Evolutionary conservation across 192 early-diverging fungal genomes (phyloP).

Genomic region (Ambispora gerdemannii): DNA sequence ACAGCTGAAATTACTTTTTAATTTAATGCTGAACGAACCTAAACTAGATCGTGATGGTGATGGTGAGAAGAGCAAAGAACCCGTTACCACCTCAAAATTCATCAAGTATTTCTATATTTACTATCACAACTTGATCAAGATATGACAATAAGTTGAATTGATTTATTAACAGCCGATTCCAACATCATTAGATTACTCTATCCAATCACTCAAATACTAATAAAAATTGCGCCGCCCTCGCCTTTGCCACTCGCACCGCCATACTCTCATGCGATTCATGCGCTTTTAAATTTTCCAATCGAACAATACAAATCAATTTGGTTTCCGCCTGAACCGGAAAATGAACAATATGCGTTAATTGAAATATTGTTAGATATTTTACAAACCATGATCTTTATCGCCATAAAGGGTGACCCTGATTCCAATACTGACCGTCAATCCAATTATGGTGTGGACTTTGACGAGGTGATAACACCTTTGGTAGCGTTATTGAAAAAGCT

Average conservation of each 20-base stretch:
- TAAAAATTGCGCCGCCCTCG: constrained; percentile 33
- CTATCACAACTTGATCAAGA: background rate
- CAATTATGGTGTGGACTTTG: constrained; percentile 42
- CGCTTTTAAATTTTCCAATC: constrained; percentile 59
- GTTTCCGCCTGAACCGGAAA: constrained; percentile 33
- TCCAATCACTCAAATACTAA: constrained; percentile 46
- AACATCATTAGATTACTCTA: constrained; percentile 35
- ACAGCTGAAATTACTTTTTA: constrained; percentile 54
- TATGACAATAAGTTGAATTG: background rate
- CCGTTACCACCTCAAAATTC: constrained; percentile 2
- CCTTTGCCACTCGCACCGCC: constrained; percentile 65
- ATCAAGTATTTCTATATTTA: constrained; percentile 38
- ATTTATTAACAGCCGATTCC: background rate
- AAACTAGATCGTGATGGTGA: constrained; percentile 28
- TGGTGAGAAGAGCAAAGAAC: constrained; percentile 23
- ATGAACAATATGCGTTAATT: constrained; percentile 29
- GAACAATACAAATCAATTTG: constrained; percentile 33
- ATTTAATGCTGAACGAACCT: constrained; percentile 46
- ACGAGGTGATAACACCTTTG: constrained; percentile 67
- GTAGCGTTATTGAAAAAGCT: constrained; percentile 61
- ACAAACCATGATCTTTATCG: constrained; percentile 27
- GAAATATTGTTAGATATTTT: constrained; percentile 39
- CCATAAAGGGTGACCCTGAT: constrained; percentile 47
- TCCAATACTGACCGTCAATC: constrained; percentile 35
- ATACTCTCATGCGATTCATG: constrained; percentile 75